A percentile compares a stretch with the other conserved stretches of the same genome.
These are phyloP conservation scores for Xerocomellus intermedius DNA, from an alignment of 768 basidiomycete genomes.

Conservation along the genomic window DNA sequence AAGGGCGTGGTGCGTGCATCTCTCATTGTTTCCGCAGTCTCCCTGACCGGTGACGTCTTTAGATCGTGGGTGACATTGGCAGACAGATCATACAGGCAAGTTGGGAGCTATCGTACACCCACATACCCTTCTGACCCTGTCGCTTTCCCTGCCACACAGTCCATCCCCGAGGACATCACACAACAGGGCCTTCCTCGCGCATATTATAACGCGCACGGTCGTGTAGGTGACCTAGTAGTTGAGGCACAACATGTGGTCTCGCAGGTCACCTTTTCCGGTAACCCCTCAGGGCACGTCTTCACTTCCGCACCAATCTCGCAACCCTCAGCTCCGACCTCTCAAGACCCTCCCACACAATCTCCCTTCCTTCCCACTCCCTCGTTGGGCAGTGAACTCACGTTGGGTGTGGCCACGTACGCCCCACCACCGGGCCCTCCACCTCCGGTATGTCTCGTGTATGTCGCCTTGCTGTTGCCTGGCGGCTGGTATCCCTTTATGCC, in stretches of 20 bases:
- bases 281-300: slow-evolving; percentile 27
- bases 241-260: slow-evolving; percentile 60
- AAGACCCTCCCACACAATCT: slow-evolving; percentile 1
- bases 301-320: slow-evolving; percentile 1
- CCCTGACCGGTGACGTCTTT: neutral
- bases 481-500: slow-evolving; percentile 8
- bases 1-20: slow-evolving; percentile 56
- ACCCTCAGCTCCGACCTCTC: neutral
- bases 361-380: slow-evolving; percentile 35
- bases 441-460: slow-evolving; percentile 16
- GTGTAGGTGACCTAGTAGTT: slow-evolving; percentile 56
- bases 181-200: slow-evolving; percentile 76
- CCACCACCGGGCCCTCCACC: slow-evolving; percentile 11
- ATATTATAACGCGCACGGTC: slow-evolving; percentile 66
- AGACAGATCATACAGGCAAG: slow-evolving; percentile 44
- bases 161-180: slow-evolving; percentile 78
- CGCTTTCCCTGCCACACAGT: slow-evolving; percentile 37
- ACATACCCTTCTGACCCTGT: slow-evolving; percentile 1
- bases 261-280: slow-evolving; percentile 48
- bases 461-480: slow-evolving; percentile 21
- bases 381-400: slow-evolving; percentile 30
- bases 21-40: neutral
- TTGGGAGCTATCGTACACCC: neutral
- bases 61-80: slow-evolving; percentile 52
- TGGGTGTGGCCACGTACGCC: slow-evolving; percentile 14